Evolutionary conservation across 1,284 basidiomycete species (phyloP).

Genomic region (Fomitopsis schrenkii): DNA sequence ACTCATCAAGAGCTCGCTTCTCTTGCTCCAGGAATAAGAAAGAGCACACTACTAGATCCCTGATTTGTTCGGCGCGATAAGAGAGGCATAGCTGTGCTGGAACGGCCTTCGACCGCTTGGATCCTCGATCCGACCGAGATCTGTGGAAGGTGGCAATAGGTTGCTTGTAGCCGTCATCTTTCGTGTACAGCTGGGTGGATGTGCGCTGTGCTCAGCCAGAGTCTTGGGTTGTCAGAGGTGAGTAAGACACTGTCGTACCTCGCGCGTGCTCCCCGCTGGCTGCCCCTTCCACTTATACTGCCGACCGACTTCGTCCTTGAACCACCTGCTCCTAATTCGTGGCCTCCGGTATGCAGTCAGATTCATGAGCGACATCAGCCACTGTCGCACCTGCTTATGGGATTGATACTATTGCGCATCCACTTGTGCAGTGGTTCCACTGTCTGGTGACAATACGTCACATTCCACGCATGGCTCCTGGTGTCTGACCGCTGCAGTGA

Average conservation of each 20-base stretch:
- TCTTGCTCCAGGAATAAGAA: slow-evolving; percentile 36
- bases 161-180: slow-evolving; percentile 24
- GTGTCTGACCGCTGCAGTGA: slow-evolving; percentile 21
- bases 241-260: slow-evolving; percentile 22
- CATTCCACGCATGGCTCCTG: slow-evolving; percentile 5
- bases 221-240: background rate
- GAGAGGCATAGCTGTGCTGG: slow-evolving; percentile 31
- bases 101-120: slow-evolving; percentile 13
- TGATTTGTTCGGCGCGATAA: slow-evolving; percentile 30
- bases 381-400: slow-evolving; percentile 35
- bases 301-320: slow-evolving; percentile 31
- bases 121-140: slow-evolving; percentile 21
- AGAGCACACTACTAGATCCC: slow-evolving; percentile 34
- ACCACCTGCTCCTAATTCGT: slow-evolving; percentile 30
- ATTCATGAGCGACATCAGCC: background rate
- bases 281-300: slow-evolving; percentile 40
- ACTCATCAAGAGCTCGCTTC: background rate
- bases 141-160: slow-evolving; percentile 36
- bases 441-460: slow-evolving; percentile 13
- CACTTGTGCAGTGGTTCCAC: slow-evolving; percentile 29
- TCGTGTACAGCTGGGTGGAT: slow-evolving; percentile 31
- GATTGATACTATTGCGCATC: slow-evolving; percentile 41
- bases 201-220: background rate
- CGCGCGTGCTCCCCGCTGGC: slow-evolving; percentile 30
- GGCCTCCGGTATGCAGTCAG: background rate